A percentile compares a stretch with the other conserved stretches of the same genome.
phyloP scores from a whole-genome alignment of 2,329 filamentous ascomycete species.

The Lecanicillium sp. region DNA sequence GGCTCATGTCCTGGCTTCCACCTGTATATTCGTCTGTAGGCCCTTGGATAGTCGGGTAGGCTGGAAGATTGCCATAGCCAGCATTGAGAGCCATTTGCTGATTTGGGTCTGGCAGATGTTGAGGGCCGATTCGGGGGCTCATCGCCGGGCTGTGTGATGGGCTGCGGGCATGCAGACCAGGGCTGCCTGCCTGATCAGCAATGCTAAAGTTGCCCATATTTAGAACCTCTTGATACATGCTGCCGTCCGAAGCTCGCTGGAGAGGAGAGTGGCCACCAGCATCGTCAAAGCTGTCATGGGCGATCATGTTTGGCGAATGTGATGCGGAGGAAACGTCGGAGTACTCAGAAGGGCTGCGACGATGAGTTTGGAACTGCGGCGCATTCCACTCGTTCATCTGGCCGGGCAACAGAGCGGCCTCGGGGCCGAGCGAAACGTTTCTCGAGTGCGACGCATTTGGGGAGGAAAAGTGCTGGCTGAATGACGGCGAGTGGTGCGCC shows the following conservation, averaged over 20 bases:
- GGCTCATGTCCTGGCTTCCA: slow-evolving; percentile 52
- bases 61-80: slow-evolving; percentile 25
- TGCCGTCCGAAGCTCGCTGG: slow-evolving; percentile 62
- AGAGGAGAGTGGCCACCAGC: slow-evolving; percentile 71
- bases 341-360: slow-evolving; percentile 80
- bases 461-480: slow-evolving; percentile 46
- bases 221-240: slow-evolving; percentile 69
- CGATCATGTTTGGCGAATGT: slow-evolving; percentile 72
- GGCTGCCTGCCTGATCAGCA: slow-evolving; percentile 57
- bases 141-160: slow-evolving; percentile 68
- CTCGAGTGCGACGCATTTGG: slow-evolving; percentile 42
- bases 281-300: slow-evolving; percentile 71
- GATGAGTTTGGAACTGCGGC: slow-evolving; percentile 67
- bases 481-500: slow-evolving; percentile 48
- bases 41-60: slow-evolving; percentile 29
- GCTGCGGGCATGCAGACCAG: slow-evolving; percentile 56
- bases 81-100: slow-evolving; percentile 34
- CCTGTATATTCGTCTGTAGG: slow-evolving; percentile 42
- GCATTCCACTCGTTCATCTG: slow-evolving; percentile 46
- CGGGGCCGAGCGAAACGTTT: slow-evolving; percentile 48
- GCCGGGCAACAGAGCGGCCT: slow-evolving; percentile 46
- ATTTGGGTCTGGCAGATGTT: slow-evolving; percentile 43
- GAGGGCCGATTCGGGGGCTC: slow-evolving; percentile 51
- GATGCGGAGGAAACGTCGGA: slow-evolving; percentile 84
- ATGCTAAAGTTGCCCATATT: slow-evolving; percentile 75